Base-by-base conservation (phyloP, 495 filamentous ascomycete species). In the Penicillium waksmanii region DNA sequence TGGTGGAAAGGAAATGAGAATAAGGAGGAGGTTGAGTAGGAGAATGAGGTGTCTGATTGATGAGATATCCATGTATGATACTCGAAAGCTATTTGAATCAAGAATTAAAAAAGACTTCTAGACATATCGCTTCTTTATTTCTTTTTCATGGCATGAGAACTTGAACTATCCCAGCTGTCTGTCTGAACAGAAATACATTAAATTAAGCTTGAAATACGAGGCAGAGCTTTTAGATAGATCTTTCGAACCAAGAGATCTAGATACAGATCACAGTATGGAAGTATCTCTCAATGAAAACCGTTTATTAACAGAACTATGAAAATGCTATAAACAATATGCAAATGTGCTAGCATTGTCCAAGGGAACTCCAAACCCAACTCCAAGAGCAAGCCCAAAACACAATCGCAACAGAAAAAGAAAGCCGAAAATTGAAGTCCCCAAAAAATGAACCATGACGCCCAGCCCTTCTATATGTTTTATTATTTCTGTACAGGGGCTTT, bases 1-100 rank as follows among this genome's bases (percentile, higher is more conserved):
- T 89, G 68, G 66, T 68, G 60, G 63, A 59, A 53, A 12, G 53
- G 57, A 51, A 31, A 3, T 17, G n/a, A 18, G 42, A 44, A 21
- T 15, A n/a, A 33, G 33, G 36, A 42, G 10, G 19, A 51, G 55
- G 43, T 8, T 25, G 21, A 36, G 42, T 17, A 44, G 42, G 17
- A 25, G 25, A 5, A 9, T 31, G 27, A 31, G 42, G 42, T 19
- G 7, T 44, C 8, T 44, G 23, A 23, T 44, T 17, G n/a, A 9
- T 12, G 15, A 40, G 3, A 40, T n/a, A 40, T n/a, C 2, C 8
- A 13, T n/a, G 36, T 40, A 40, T 40, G 11, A 40, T 40, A 13
- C 11, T 40, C 10, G 10, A 9, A 40, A 40, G 3, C 11, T 5
- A n/a, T 13, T 13, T 12, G 36, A 40, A 40, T 13, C 8, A 12